Evolutionary conservation across 2,329 filamentous ascomycete species (phyloP), one percentile per base, ranked within the genome.

Genomic region (Aspergillus texensis): DNA sequence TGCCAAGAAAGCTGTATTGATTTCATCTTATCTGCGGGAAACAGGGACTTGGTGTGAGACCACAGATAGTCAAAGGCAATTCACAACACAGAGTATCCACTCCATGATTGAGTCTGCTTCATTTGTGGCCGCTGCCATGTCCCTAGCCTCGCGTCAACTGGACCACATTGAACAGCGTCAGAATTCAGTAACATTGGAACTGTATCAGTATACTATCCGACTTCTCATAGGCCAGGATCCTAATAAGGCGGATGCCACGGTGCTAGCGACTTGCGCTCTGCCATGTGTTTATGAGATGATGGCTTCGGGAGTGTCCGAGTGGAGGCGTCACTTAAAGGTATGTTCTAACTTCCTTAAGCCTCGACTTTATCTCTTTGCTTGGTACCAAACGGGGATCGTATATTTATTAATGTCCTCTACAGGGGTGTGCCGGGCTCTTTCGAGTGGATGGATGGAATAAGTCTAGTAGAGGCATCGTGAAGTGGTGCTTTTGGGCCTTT

Each of bases 31-130:
- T 39, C 12, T 62, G 21, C 46, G 41, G 10, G 62, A 64, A 45
- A 66, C 62, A 39, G 62, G 62, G 5, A 64, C 56, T 9, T 64
- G 62, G 64, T 66, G 64, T n/a, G 66, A 67, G 52, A 66, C 66
- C 9, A 67, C 66, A n/a, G 58, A 67, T 58, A 64, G 64, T 2
- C 53, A 66, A 14, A 62, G 34, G 60, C 64, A 65, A 30, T 67
- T 66, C 46, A 66, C 63, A 2, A 24, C 62, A 30, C 48, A 54
- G 24, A 64, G 57, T 32, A 55, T 65, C 14, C 57, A 66, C 36
- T 12, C 53, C 19, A 61, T 66, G 57, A 52, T 67, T 57, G 41
- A 55, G 16, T 66, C 65, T 1, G 32, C 45, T 5, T 19, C 63
- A 24, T 67, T 67, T 41, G 30, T 54, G 24, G 65, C 65, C 21